Evolutionary conservation across 768 basidiomycete species (phyloP), one percentile per base, ranked within the genome.

Genomic region (Fomitopsis serialis): DNA sequence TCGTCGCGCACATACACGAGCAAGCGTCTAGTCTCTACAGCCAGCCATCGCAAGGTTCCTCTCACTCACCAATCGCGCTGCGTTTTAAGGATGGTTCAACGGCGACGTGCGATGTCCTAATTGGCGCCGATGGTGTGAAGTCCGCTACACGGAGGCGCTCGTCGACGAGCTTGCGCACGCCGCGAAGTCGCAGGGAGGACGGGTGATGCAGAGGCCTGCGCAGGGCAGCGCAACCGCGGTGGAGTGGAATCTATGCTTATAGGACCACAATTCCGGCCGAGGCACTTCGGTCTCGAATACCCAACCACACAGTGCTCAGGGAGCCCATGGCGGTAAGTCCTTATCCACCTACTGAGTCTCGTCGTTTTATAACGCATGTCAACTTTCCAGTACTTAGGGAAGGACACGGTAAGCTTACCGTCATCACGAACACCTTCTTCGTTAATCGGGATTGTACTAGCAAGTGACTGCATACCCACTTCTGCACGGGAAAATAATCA

Each of bases 101-200:
- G 11, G 72, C 81, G 4, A 70, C 72, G 22, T 87, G 84, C 61
- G 85, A 89, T 63, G 63, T 87, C 11, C 77, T 89, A 42, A 66
- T 87, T 49, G 85, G 85, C 35, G 84, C 84, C n/a, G 85, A 87
- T 57, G 85, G 85, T 3, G 55, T 87, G 54, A 81, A 80, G 67
- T 85, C 83, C 27, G 72, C 70, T 53, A 78, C 70, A 19, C 71
- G 76, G 54, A 58, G 7, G 48, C 45, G 42, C 62, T 83, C 58
- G 70, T 74, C 54, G 55, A 58, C 1, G 67, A 70, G 51, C 54
- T 60, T 1, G 64, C 66, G 2, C 32, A n/a, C 3, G 48, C 52
- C n/a, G 65, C 58, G 2, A 74, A 75, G 72, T 72, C 54, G 70
- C 68, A 2, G 69, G 70, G 7, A 63, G 66, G 29, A 61, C 57